Evolutionary conservation across 208 protist species (phyloP).

Genomic region (Blechomonas ayalai): DNA sequence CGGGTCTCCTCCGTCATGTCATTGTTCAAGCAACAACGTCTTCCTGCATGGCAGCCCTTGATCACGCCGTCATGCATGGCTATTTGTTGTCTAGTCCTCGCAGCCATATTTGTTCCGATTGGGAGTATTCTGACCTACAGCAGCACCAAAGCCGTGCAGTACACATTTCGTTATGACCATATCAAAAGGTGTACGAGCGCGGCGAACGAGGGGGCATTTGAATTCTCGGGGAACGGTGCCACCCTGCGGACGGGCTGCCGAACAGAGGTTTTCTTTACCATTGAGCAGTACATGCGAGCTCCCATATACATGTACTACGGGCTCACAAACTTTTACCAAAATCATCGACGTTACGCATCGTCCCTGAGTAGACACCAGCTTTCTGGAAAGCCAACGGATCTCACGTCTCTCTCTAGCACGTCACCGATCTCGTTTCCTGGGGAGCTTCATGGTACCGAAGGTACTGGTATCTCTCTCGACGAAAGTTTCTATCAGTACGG

Average conservation of each 20-base stretch:
- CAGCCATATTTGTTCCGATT: conserved; percentile 90
- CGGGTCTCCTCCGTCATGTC: conserved; percentile 16
- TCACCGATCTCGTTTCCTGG: conserved; percentile 55
- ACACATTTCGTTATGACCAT: conserved; percentile 72
- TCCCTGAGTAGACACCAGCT: conserved; percentile 76
- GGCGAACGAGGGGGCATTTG: conserved; percentile 30
- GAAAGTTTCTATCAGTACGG: conserved; percentile 16
- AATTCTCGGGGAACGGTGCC: conserved; percentile 35
- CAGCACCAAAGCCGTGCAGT: conserved; percentile 60
- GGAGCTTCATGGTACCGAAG: conserved; percentile 22
- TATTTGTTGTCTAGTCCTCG: conserved; percentile 83
- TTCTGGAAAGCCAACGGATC: conserved; percentile 19
- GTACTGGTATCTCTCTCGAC: conserved; percentile 7
- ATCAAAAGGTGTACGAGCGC: conserved; percentile 32
- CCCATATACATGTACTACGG: conserved; percentile 98
- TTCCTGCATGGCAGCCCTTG: conserved; percentile 96
- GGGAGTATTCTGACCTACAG: conserved; percentile 75
- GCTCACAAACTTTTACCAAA: conserved; percentile 98
- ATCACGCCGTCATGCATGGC: conserved; percentile 91
- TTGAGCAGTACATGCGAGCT: conserved; percentile 55
- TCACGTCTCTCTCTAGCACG: conserved; percentile 12
- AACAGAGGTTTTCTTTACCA: conserved; percentile 39
- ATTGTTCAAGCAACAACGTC: conserved; percentile 91
- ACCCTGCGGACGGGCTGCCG: conserved; percentile 45
- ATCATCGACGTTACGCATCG: conserved; percentile 93